These are phyloP conservation scores for Bipolaris cookei DNA, from an alignment of 2,329 filamentous ascomycete species.

Conservation along the genomic window DNA sequence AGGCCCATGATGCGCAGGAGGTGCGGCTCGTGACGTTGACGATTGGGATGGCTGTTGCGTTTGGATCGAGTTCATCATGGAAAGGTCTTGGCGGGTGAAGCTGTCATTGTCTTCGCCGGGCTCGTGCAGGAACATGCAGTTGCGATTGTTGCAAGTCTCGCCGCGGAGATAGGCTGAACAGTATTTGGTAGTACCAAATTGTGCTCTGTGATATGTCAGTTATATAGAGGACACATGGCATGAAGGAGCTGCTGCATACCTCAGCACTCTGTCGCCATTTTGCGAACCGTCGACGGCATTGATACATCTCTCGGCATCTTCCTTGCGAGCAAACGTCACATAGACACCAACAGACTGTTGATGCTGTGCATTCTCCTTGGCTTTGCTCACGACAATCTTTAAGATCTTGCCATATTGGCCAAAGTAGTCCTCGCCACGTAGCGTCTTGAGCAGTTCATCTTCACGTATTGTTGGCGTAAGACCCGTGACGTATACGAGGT, in stretches of 20 bases:
- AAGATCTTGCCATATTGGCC: conserved; percentile 98
- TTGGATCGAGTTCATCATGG: conserved; percentile 89
- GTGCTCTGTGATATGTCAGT: conserved; percentile 57
- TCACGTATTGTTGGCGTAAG: conserved; percentile 90
- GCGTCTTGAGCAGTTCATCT: conserved; percentile 86
- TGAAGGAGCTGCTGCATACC: conserved; percentile 57
- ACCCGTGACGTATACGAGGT: conserved; percentile 96
- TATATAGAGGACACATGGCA: conserved; percentile 9
- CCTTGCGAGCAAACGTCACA: conserved; percentile 93
- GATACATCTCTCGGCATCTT: conserved; percentile 89
- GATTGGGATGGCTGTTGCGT: conserved; percentile 73
- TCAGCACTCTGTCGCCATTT: conserved; percentile 85
- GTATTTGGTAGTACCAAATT: conserved; percentile 94
- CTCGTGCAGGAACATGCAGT: conserved; percentile 98
- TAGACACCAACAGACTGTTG: conserved; percentile 95
- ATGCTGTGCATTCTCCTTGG: conserved; percentile 73
- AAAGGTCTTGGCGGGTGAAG: conserved; percentile 92
- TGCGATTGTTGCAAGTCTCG: conserved; percentile 91
- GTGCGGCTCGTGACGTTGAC: conserved; percentile 58
- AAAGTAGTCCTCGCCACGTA: conserved; percentile 92
- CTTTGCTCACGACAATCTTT: conserved; percentile 98
- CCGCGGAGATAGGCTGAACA: conserved; percentile 96
- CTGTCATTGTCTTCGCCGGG: conserved; percentile 98
- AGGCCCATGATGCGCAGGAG: conserved; percentile 57
- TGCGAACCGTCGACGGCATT: conserved; percentile 88